Evolutionary conservation across 202 grass and related monocot genomes (phyloP).

Genomic region (Miscanthus sacchariflorus): DNA sequence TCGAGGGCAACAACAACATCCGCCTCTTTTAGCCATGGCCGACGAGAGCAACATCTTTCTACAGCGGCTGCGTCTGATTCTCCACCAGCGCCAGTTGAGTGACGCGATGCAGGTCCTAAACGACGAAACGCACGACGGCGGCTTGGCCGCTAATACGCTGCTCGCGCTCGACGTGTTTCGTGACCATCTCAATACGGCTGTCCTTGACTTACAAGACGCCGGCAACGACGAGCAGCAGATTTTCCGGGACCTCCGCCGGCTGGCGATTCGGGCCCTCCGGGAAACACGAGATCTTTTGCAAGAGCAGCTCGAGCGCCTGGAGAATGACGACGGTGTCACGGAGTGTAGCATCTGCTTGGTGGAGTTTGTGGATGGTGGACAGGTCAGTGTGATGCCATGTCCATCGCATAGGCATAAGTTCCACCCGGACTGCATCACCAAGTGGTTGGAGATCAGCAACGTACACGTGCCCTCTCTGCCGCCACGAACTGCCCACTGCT

Average conservation of each 20-base stretch:
- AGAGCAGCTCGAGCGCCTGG: too few relatives aligned
- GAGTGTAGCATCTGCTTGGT: constrained; percentile 36
- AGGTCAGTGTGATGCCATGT: constrained; percentile 30
- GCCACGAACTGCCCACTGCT: background rate
- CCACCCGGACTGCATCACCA: background rate
- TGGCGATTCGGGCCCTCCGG: background rate
- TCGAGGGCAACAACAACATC: too few relatives aligned
- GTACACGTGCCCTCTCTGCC: constrained; percentile 21
- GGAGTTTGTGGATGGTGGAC: background rate
- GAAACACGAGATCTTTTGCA: background rate
- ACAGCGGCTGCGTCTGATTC: background rate
- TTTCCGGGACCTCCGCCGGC: background rate
- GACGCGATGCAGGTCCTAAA: background rate
- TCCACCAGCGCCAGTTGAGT: background rate
- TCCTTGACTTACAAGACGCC: background rate
- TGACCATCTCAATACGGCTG: background rate
- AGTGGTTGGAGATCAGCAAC: constrained; percentile 1
- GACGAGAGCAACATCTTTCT: too few relatives aligned
- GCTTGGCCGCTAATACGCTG: background rate
- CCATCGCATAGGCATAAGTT: background rate
- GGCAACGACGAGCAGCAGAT: background rate
- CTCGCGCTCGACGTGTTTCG: background rate
- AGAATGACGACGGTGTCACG: too few relatives aligned
- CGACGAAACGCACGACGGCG: background rate
- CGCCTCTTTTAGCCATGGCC: too few relatives aligned